phyloP scores from a whole-genome alignment of 305 asterid genomes.

The Fraxinus nigra region DNA sequence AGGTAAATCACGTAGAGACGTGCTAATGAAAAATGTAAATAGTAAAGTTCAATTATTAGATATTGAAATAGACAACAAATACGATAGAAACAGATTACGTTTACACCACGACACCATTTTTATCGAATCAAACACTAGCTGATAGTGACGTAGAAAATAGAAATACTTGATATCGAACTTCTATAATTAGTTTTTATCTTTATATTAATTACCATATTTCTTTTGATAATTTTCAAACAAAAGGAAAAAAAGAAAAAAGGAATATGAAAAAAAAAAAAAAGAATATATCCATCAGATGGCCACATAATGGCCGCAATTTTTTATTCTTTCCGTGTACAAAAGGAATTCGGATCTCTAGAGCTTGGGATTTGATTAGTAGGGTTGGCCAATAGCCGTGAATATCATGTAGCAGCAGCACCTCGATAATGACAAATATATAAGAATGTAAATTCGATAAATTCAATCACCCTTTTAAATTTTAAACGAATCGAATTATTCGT shows the following conservation, averaged over 20 bases:
- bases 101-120: no score
- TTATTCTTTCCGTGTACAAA: constrained; percentile 19
- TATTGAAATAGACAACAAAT: no score
- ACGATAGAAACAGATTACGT: background rate
- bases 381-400: constrained; percentile 34
- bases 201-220: background rate
- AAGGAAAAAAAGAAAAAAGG: no score
- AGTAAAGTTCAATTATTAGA: background rate
- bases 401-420: background rate
- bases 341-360: constrained; percentile 22
- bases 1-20: no score
- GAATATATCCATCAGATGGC: background rate
- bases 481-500: background rate
- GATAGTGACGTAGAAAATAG: background rate
- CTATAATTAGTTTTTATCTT: no score
- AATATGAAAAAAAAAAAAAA: background rate
- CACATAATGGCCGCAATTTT: constrained; percentile 17
- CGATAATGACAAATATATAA: constrained; percentile 5
- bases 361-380: constrained; percentile 26
- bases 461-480: background rate
- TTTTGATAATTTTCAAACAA: no score
- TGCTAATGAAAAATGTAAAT: no score
- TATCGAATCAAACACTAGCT: background rate
- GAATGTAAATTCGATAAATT: no score
- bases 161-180: background rate